Percentiles rank a stretch among this genome's conserved stretches.
These are phyloP conservation scores for Aegilops bicornis DNA, from an alignment of 176 grass and related monocot species.

Conservation along the genomic window DNA sequence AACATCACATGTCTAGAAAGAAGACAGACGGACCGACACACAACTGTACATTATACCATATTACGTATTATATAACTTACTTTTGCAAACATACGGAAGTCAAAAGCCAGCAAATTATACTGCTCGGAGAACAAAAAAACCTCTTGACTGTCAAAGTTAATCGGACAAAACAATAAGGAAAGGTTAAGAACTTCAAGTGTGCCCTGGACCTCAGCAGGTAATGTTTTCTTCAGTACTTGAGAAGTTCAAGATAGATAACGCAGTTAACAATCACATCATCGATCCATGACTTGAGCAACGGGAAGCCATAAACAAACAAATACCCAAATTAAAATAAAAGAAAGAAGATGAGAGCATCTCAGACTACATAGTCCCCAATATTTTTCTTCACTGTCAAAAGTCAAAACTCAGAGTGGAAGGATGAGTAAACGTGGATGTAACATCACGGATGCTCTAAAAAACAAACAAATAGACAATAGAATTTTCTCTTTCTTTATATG, in stretches of 20 bases:
- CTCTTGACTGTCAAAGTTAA: no score
- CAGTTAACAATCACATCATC: constrained; percentile 29
- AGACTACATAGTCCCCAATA: constrained; percentile 32
- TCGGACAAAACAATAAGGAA: background rate
- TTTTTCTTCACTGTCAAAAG: constrained; percentile 37
- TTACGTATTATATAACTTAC: no score
- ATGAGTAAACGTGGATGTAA: constrained; percentile 41
- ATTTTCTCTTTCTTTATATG: no score
- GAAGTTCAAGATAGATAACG: constrained; percentile 48
- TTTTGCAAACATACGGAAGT: background rate
- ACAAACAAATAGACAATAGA: background rate
- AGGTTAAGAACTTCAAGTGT: background rate
- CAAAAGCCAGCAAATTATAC: no score
- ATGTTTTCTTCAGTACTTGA: constrained; percentile 26
- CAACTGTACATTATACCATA: no score
- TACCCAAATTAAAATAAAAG: no score
- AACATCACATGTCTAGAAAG: no score
- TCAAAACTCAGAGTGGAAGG: constrained; percentile 47
- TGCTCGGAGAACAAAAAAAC: no score
- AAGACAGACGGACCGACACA: no score
- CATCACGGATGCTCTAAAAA: constrained; percentile 33
- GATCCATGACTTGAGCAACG: background rate
- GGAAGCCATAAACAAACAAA: background rate
- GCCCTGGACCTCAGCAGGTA: constrained; percentile 36
- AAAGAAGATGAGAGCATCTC: constrained; percentile 6